These are phyloP conservation scores for Pseudevernia furfuracea DNA, from an alignment of 495 filamentous ascomycete species.

Conservation along the genomic window DNA sequence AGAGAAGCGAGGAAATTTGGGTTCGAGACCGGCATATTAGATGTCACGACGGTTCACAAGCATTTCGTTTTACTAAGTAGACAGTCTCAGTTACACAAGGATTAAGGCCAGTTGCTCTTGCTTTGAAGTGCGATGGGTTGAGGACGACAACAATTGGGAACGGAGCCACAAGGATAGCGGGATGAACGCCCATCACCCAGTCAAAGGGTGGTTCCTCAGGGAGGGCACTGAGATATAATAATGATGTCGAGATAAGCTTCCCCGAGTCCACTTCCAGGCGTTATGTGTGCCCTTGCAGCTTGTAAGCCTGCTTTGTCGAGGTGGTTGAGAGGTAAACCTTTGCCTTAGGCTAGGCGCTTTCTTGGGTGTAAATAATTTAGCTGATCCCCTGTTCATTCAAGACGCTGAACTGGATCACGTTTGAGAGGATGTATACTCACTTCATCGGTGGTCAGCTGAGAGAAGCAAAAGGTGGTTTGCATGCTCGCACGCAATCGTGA, in stretches of 20 bases:
- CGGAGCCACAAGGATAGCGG: not conserved
- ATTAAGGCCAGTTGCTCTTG: not conserved
- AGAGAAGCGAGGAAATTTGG: constrained; percentile 81
- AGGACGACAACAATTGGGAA: not conserved
- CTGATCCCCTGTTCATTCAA: not conserved
- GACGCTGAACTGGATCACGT: constrained; percentile 1
- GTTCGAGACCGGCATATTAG: constrained; percentile 26
- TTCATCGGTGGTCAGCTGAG: not conserved
- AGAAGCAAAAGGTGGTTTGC: not conserved
- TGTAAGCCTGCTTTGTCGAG: constrained; percentile 4
- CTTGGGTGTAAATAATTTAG: constrained; percentile 8
- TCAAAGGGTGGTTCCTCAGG: not conserved
- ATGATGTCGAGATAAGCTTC: constrained; percentile 8
- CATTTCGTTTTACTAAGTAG: constrained; percentile 1
- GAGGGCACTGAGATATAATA: not conserved
- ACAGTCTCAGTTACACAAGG: not conserved
- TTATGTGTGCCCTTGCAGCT: constrained; percentile 8
- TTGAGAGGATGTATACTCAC: not conserved
- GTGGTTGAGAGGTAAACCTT: not conserved
- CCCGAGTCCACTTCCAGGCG: constrained; percentile 1
- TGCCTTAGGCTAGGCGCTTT: not conserved
- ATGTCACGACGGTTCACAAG: not conserved
- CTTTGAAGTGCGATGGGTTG: not conserved
- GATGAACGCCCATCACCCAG: not conserved
- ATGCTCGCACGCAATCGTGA: not conserved